Evolutionary conservation across 176 grass and related monocot genomes (phyloP).

Genomic region (Lolium multiflorum): DNA sequence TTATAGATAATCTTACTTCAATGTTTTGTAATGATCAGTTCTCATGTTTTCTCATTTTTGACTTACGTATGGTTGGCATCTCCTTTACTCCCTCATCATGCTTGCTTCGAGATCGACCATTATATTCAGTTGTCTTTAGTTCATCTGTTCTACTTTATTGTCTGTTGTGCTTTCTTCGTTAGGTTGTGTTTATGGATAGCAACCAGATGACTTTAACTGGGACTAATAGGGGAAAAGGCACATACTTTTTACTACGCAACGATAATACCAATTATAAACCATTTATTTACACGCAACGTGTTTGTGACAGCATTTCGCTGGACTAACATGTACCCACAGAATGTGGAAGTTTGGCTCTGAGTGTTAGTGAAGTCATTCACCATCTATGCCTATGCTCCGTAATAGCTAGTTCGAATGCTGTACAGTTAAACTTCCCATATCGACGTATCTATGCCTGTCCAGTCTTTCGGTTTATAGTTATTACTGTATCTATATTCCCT

Average conservation of each 20-base stretch:
- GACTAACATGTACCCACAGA: background rate
- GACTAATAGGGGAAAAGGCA: background rate
- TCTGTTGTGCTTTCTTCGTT: background rate
- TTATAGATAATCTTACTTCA: too few relatives aligned
- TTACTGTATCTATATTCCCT: background rate
- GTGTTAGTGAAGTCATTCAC: background rate
- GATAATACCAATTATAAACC: background rate
- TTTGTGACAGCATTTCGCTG: background rate
- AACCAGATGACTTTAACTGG: background rate
- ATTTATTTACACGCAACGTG: conserved; percentile 8
- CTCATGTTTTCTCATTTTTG: background rate
- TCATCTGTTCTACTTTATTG: background rate
- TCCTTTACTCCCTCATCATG: conserved; percentile 5
- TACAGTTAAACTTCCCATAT: conserved; percentile 8
- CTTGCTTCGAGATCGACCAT: conserved; percentile 4
- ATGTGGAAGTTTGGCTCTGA: conserved; percentile 12
- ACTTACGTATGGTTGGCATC: conserved; percentile 23
- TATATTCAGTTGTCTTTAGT: background rate
- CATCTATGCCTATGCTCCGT: background rate
- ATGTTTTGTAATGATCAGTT: background rate
- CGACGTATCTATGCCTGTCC: background rate
- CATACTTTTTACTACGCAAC: background rate
- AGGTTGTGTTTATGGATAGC: background rate
- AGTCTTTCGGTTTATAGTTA: background rate
- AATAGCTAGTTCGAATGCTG: background rate